Base-by-base conservation (phyloP, 139 green algal species). In the Monoraphidium neglectum region DNA sequence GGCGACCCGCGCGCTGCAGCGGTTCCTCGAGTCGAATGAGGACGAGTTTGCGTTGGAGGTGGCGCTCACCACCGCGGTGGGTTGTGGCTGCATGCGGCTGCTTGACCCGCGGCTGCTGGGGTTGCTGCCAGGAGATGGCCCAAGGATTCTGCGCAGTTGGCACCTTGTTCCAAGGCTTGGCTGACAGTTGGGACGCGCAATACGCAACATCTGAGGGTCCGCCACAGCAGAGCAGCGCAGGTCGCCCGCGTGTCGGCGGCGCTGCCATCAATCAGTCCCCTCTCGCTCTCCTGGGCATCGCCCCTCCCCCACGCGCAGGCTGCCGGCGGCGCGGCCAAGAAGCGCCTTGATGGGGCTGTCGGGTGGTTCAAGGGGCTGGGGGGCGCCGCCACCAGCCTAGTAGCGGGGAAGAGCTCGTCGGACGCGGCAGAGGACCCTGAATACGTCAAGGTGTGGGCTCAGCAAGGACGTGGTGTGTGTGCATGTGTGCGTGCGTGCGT, bases 1-100 rank as follows among this genome's bases (percentile, higher is more conserved):
- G 23, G 57, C 84, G 37, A 91, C 83, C 78, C 38, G 33, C 35
- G 87, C 94, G 61, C 84, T 98, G 69, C 88, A 90, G 77, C 76
- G 89, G 3, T 97, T 97, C 80, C 83, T 97, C 35, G 84, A 96
- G 68, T 88, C 92, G 2, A 89, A 78, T 63, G 94, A 98, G 60
- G 91, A 97, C 35, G 86, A 87, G 37, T 98, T 90, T 86, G 87
- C 82, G 2, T 75, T 93, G 16, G 89, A 95, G 81, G 84, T 94
- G 77, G 90, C 75, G 23, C 53, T 65, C 36, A 61, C 83, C 43
- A 12, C 43, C 8, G 43, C 43, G 43, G 43, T 51, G 43, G 12
- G 43, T n/a, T n/a, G n/a, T n/a, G n/a, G n/a, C n/a, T n/a, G n/a
- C n/a, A n/a, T n/a, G n/a, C n/a, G n/a, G n/a, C n/a, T n/a, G n/a